Percentiles rank a stretch among this genome's conserved stretches.
Conservation (phyloP, 1,139 yeast species). For the Taphrina deformans region DNA sequence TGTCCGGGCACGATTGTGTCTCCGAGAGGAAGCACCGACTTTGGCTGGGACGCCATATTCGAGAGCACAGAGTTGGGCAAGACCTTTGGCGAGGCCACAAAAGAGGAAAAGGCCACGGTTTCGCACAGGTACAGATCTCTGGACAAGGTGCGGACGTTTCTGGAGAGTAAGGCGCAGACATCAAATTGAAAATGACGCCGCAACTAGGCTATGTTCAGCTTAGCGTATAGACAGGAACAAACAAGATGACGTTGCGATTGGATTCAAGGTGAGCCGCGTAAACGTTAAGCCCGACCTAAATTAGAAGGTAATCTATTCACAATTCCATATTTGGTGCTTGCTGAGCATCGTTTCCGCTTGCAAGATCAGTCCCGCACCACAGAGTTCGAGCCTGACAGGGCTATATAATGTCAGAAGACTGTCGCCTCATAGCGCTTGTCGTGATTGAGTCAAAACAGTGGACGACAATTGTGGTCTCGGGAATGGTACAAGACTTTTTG, state of each 20-base stretch:
- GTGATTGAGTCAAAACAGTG: too few relatives aligned
- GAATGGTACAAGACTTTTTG: conserved; percentile 6
- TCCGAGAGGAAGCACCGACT: conserved; percentile 73
- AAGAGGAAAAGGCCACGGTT: conserved; percentile 68
- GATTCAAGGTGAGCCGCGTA: not conserved
- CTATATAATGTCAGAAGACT: not conserved
- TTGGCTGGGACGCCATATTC: conserved; percentile 65
- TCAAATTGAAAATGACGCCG: too few relatives aligned
- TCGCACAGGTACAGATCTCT: conserved; percentile 88
- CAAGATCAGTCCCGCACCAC: not conserved
- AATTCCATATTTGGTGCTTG: not conserved
- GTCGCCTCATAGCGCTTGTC: too few relatives aligned
- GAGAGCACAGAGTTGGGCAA: conserved; percentile 28
- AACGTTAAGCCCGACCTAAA: not conserved
- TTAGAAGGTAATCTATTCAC: not conserved
- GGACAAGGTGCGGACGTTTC: conserved; percentile 62
- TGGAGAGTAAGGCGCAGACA: conserved; percentile 43
- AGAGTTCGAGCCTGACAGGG: not conserved
- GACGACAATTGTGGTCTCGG: too few relatives aligned
- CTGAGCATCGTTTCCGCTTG: not conserved
- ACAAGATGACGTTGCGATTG: not conserved
- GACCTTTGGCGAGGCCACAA: conserved; percentile 84
- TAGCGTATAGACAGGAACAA: not conserved
- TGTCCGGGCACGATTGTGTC: conserved; percentile 67
- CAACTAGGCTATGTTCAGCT: not conserved